Evolutionary conservation across 2,329 filamentous ascomycete genomes (phyloP).

Genomic region (Ophiosphaerella korrae): DNA sequence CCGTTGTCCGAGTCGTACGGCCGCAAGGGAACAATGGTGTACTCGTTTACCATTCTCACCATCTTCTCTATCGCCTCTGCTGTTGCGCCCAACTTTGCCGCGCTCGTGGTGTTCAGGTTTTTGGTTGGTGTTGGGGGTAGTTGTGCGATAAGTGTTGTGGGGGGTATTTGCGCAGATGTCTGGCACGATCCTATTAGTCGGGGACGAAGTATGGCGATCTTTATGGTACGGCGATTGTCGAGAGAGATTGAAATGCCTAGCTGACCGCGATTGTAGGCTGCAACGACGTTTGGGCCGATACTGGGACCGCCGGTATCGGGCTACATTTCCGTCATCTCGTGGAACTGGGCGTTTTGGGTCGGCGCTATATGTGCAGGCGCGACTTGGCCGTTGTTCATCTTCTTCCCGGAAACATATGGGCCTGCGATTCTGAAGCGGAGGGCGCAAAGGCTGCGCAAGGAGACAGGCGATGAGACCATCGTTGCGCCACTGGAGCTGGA

Average conservation of each 20-base stretch:
- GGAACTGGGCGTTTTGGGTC: slow-evolving; percentile 75
- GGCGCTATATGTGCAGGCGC: slow-evolving; percentile 69
- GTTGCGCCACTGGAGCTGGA: slow-evolving; percentile 69
- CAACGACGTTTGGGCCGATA: slow-evolving; percentile 70
- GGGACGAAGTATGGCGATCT: slow-evolving; percentile 39
- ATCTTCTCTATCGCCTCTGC: slow-evolving; percentile 54
- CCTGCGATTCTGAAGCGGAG: slow-evolving; percentile 55
- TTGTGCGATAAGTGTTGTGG: slow-evolving; percentile 63
- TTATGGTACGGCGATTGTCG: slow-evolving; percentile 26
- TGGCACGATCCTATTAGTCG: slow-evolving; percentile 58
- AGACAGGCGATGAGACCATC: slow-evolving; percentile 58
- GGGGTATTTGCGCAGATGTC: slow-evolving; percentile 69
- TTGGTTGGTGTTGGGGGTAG: slow-evolving; percentile 52
- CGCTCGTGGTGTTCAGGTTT: slow-evolving; percentile 52
- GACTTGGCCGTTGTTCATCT: slow-evolving; percentile 64
- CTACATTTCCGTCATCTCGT: slow-evolving; percentile 65
- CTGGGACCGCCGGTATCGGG: slow-evolving; percentile 69
- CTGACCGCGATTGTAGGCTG: slow-evolving; percentile 56
- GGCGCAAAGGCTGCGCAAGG: slow-evolving; percentile 63
- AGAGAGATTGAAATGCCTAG: too few relatives aligned
- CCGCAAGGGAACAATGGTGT: slow-evolving; percentile 55
- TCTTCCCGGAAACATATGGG: slow-evolving; percentile 61
- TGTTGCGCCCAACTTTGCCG: slow-evolving; percentile 51
- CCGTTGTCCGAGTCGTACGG: slow-evolving; percentile 54
- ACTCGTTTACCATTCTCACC: slow-evolving; percentile 55